A percentile compares a stretch with the other conserved stretches of the same genome.
Evolutionary conservation across 306 rosid species (phyloP).

Genomic region (Herpetospermum pedunculosum): DNA sequence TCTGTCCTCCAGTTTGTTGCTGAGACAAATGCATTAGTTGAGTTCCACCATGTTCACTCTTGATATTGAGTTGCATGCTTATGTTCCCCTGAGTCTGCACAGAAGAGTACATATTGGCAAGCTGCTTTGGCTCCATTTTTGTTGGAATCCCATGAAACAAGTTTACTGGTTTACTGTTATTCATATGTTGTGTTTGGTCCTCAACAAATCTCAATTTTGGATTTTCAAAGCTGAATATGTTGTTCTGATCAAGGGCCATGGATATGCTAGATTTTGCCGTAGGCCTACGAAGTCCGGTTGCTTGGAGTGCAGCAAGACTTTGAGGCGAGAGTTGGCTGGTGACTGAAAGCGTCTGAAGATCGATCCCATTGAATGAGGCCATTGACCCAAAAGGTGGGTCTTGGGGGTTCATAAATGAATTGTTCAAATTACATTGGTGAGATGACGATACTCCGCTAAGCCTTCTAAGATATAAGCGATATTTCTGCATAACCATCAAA

Average conservation of each 20-base stretch:
- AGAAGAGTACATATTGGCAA: slow-evolving; percentile 68
- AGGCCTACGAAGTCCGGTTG: slow-evolving; percentile 70
- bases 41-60: slow-evolving; percentile 40
- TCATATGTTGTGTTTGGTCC: slow-evolving; percentile 64
- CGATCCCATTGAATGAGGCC: slow-evolving; percentile 67
- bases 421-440: slow-evolving; percentile 54
- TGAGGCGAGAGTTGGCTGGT: slow-evolving; percentile 78
- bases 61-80: slow-evolving; percentile 55
- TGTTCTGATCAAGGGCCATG: slow-evolving; percentile 81
- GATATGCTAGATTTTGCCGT: slow-evolving; percentile 43
- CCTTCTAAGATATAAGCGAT: slow-evolving; percentile 87
- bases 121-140: slow-evolving; percentile 87
- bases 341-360: slow-evolving; percentile 72
- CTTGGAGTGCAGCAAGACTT: slow-evolving; percentile 90
- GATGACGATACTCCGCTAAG: slow-evolving; percentile 76
- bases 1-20: slow-evolving; percentile 57
- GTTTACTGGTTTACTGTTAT: slow-evolving; percentile 44
- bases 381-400: slow-evolving; percentile 73
- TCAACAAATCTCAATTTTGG: slow-evolving; percentile 82
- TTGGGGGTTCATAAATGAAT: slow-evolving; percentile 56
- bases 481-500: slow-evolving; percentile 49
- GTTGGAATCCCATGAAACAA: slow-evolving; percentile 91
- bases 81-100: slow-evolving; percentile 18
- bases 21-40: slow-evolving; percentile 19
- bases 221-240: slow-evolving; percentile 86